Base-by-base conservation (phyloP, 169 alveolate species). In the Plasmodium inui region DNA sequence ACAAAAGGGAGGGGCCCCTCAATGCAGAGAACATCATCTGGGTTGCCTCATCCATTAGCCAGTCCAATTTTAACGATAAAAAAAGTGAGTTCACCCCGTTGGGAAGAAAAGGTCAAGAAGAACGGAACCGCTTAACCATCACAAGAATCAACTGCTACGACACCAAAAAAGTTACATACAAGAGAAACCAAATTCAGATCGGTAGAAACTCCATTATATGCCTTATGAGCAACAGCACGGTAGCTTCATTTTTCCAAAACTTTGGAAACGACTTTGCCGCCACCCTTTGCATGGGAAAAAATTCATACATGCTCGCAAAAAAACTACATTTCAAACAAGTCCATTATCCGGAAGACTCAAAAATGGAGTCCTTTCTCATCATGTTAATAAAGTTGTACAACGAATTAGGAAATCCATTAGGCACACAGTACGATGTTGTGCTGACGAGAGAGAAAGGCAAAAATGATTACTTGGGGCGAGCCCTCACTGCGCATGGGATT, bases 201-300 rank as follows among this genome's bases (percentile, higher is more conserved):
- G 55, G 37, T 2, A 44, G 37, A 72, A 55, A 86, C 22, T 86
- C 86, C 17, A 86, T 86, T 50, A 37, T 86, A 53, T 86, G 86
- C 37, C 81, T 86, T 1, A 86, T 86, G 93, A 86, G 93, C 79
- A 86, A 57, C 80, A 86, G 93, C 67, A 70, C 93, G 5, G 93
- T 74, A 17, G 7, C 41, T 37, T 86, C 93, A 10, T 86, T 67
- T 76, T 86, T 74, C 81, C 17, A 73, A 73, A 86, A 86, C 5
- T 86, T 86, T 76, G 93, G 93, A 74, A 86, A 76, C 22, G 26
- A 86, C 30, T 86, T 74, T 76, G 6, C 39, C 39, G 71, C 78
- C 80, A 84, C 80, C 67, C 71, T 86, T 30, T 86, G 93, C 44
- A 86, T 86, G 93, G 93, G 93, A 2, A 28, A 28, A 32, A 86